A percentile compares a stretch with the other conserved stretches of the same genome.
Conservation (phyloP, 345 rosid species). For the Syzygium oleosum region DNA sequence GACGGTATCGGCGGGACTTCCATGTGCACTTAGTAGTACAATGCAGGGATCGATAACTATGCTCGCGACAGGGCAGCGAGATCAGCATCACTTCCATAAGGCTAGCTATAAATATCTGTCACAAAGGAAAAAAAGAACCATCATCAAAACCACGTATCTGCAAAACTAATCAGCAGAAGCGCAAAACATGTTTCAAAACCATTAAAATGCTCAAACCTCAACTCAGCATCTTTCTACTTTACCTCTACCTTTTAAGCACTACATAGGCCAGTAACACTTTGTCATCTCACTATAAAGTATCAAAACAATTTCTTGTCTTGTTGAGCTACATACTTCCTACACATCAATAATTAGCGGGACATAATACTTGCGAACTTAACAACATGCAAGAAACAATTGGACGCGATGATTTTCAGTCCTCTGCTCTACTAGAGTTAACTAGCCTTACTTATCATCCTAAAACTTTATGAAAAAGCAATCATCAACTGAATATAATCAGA, state of each 20-base stretch:
- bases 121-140: neutral
- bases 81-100: neutral
- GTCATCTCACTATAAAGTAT: neutral
- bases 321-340: neutral
- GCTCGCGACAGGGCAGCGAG: neutral
- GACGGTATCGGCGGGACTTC: neutral
- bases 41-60: neutral
- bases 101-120: constrained; percentile 7
- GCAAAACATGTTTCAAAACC: neutral
- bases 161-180: neutral
- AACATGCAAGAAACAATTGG: neutral
- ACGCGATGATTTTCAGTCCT: neutral
- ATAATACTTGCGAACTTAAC: neutral
- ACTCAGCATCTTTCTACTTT: neutral
- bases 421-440: neutral
- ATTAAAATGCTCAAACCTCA: neutral
- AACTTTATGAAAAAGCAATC: neutral
- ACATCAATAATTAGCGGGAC: neutral
- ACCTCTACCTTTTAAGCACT: neutral
- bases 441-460: neutral
- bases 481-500: neutral
- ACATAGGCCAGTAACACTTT: neutral
- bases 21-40: neutral
- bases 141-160: neutral
- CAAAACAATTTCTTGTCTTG: neutral